Evolutionary conservation across 768 basidiomycete species (phyloP).

Genomic region (Mycena latifolia): DNA sequence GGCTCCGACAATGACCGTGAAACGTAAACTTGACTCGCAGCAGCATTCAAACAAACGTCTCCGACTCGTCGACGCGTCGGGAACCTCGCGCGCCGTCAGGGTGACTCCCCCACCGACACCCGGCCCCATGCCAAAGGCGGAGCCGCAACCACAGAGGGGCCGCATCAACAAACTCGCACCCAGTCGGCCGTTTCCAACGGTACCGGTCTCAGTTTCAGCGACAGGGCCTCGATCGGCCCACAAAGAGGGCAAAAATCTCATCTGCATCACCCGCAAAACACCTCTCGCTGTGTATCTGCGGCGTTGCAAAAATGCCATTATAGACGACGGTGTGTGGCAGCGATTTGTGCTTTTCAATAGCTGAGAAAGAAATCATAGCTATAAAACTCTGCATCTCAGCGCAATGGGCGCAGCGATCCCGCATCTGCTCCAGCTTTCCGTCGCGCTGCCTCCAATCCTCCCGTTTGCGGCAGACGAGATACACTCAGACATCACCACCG

Average conservation of each 20-base stretch:
- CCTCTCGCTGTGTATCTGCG: slow-evolving; percentile 79
- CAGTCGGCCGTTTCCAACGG: slow-evolving; percentile 80
- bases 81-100: slow-evolving; percentile 27
- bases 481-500: slow-evolving; percentile 71
- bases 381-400: slow-evolving; percentile 78
- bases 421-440: slow-evolving; percentile 75
- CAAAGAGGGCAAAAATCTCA: slow-evolving; percentile 83
- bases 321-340: slow-evolving; percentile 75
- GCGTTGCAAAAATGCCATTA: slow-evolving; percentile 78
- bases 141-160: slow-evolving; percentile 40
- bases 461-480: slow-evolving; percentile 77
- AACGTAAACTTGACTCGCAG: slow-evolving; percentile 53
- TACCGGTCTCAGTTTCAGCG: slow-evolving; percentile 79
- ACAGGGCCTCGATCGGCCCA: slow-evolving; percentile 86
- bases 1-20: slow-evolving; percentile 44
- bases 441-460: slow-evolving; percentile 79
- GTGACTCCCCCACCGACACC: slow-evolving; percentile 28
- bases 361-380: slow-evolving; percentile 52
- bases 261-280: slow-evolving; percentile 85
- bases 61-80: slow-evolving; percentile 42
- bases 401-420: slow-evolving; percentile 95
- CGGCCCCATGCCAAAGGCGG: slow-evolving; percentile 26
- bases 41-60: slow-evolving; percentile 45
- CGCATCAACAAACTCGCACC: slow-evolving; percentile 77
- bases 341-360: not conserved